These are phyloP conservation scores for Aspergillus fumigatiaffinis DNA, from an alignment of 2,329 filamentous ascomycete genomes.

Conservation along the genomic window DNA sequence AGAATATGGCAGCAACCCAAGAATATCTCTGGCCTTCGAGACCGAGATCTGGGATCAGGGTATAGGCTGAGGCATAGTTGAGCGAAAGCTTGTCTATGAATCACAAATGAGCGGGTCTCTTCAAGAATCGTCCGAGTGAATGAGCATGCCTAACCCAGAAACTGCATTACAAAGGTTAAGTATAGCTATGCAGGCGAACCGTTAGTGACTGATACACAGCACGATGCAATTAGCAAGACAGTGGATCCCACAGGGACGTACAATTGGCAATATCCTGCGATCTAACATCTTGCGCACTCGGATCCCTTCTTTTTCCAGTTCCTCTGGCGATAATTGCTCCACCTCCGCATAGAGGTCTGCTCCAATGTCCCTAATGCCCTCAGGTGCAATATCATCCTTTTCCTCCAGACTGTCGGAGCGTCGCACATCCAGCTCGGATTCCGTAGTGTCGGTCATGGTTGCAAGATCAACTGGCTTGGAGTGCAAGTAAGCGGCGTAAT, in stretches of 20 bases:
- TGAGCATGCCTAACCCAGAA: constrained; percentile 30
- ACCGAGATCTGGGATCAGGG: constrained; percentile 39
- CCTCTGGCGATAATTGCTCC: constrained; percentile 40
- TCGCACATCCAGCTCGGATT: constrained; percentile 12
- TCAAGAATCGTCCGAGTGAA: background rate
- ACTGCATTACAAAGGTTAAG: constrained; percentile 46
- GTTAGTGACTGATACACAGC: constrained; percentile 5
- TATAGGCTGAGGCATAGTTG: constrained; percentile 40
- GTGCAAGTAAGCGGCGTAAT: background rate
- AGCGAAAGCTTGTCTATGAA: constrained; percentile 26
- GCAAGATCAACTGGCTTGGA: background rate
- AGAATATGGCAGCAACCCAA: constrained; percentile 44
- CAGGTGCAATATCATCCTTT: constrained; percentile 14
- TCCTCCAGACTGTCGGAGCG: constrained; percentile 15
- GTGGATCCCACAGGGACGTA: constrained; percentile 17
- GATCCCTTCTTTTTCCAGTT: constrained; percentile 42
- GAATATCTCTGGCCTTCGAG: constrained; percentile 43
- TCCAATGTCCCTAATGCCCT: constrained; percentile 38
- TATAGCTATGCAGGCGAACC: constrained; percentile 24
- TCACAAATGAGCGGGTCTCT: background rate
- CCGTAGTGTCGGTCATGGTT: constrained; percentile 14
- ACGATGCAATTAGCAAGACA: background rate
- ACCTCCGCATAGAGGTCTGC: constrained; percentile 45
- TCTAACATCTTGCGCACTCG: constrained; percentile 44
- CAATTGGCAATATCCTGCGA: constrained; percentile 47